These are phyloP conservation scores for Phytophthora colocasiae DNA, from an alignment of 352 stramenopile species.

Conservation along the genomic window DNA sequence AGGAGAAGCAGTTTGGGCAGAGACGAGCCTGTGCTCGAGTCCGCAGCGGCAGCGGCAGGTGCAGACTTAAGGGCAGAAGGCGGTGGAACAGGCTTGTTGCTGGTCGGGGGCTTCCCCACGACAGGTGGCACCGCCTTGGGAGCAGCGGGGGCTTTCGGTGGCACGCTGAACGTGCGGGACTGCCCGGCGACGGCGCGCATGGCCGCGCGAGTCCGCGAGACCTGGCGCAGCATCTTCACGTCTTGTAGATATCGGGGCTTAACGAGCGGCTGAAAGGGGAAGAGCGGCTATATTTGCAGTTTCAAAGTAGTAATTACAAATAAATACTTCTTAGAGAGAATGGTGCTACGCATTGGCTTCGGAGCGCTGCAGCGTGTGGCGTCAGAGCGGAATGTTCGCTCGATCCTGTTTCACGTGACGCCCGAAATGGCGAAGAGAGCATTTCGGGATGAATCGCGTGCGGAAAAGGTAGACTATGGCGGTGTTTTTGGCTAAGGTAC, in stretches of 20 bases:
- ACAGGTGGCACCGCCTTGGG: slow-evolving; percentile 8
- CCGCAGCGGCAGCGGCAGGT: slow-evolving; percentile 27
- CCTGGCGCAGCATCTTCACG: slow-evolving; percentile 35
- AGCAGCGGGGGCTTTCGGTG: slow-evolving; percentile 14
- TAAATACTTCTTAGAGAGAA: too few relatives aligned
- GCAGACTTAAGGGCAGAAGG: not conserved
- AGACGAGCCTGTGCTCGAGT: slow-evolving; percentile 51
- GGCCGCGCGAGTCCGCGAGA: slow-evolving; percentile 29
- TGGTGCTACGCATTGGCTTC: slow-evolving; percentile 14
- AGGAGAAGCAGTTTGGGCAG: slow-evolving; percentile 61
- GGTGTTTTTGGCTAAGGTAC: not conserved
- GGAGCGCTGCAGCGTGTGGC: slow-evolving; percentile 33
- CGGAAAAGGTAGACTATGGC: slow-evolving; percentile 28
- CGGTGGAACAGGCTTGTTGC: slow-evolving; percentile 8
- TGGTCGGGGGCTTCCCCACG: slow-evolving; percentile 14
- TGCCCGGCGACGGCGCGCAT: slow-evolving; percentile 13
- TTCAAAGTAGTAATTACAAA: too few relatives aligned
- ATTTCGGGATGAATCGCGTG: slow-evolving; percentile 12
- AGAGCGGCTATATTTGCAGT: not conserved
- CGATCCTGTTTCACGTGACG: slow-evolving; percentile 56
- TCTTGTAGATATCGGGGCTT: slow-evolving; percentile 6
- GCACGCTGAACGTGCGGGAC: slow-evolving; percentile 20
- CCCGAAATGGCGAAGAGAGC: slow-evolving; percentile 11
- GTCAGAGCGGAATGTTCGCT: slow-evolving; percentile 53
- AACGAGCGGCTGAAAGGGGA: slow-evolving; percentile 16